phyloP scores from a whole-genome alignment of 352 stramenopile species.

The Phytopythium litorale region DNA sequence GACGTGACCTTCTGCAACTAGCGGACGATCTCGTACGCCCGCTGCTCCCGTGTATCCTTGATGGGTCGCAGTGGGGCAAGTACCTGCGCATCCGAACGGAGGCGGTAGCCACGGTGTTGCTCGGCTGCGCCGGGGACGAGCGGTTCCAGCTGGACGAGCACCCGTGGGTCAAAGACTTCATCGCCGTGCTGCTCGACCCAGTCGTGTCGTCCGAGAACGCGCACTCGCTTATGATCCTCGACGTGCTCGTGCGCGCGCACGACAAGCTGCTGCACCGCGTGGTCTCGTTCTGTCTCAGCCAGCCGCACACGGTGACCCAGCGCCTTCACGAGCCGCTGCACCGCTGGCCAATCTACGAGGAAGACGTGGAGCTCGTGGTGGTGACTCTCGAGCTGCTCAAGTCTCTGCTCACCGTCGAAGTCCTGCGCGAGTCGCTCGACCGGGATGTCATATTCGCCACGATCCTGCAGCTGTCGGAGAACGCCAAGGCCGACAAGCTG shows the following conservation, averaged over 20 bases:
- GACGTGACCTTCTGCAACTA: conserved; percentile 27
- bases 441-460: conserved; percentile 42
- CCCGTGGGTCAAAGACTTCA: conserved; percentile 40
- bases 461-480: conserved; percentile 40
- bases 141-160: conserved; percentile 38
- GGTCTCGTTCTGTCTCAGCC: conserved; percentile 30
- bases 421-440: conserved; percentile 32
- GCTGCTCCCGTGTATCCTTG: conserved; percentile 38
- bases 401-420: conserved; percentile 25
- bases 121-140: conserved; percentile 31
- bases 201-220: conserved; percentile 45
- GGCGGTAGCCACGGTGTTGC: conserved; percentile 41
- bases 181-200: conserved; percentile 35
- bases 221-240: conserved; percentile 45
- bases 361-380: conserved; percentile 55
- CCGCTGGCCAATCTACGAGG: conserved; percentile 61
- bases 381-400: conserved; percentile 45
- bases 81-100: conserved; percentile 42
- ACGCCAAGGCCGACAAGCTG: conserved; percentile 36
- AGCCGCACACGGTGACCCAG: conserved; percentile 31
- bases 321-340: conserved; percentile 41
- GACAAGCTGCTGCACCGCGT: conserved; percentile 32
- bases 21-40: conserved; percentile 46
- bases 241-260: conserved; percentile 25
- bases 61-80: conserved; percentile 47